Evolutionary conservation across 495 filamentous ascomycete species (phyloP).

Genomic region (Pyrenula massariospora): DNA sequence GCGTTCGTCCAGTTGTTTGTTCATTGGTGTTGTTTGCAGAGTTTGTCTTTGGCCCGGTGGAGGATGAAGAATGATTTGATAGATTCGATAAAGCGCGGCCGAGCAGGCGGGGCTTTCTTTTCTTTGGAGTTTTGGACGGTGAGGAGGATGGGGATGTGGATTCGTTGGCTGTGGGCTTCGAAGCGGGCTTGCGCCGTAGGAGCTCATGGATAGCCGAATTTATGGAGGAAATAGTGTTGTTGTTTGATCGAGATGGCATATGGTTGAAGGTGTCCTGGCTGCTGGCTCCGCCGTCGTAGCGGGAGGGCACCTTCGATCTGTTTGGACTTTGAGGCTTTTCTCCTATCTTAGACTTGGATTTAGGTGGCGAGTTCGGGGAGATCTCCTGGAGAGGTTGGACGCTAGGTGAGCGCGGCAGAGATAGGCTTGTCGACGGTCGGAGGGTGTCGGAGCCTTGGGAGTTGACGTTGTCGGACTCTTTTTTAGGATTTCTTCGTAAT

Average conservation of each 20-base stretch:
- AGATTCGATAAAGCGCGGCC: constrained; percentile 19
- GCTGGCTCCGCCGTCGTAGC: background rate
- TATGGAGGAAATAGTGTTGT: background rate
- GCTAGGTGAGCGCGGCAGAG: background rate
- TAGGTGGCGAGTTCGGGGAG: background rate
- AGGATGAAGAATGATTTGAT: constrained; percentile 18
- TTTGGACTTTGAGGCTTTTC: background rate
- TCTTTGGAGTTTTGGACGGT: constrained; percentile 10
- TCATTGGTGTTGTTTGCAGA: constrained; percentile 1
- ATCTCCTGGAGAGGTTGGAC: background rate
- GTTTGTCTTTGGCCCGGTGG: constrained; percentile 14
- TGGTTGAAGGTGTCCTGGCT: background rate
- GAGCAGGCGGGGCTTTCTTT: constrained; percentile 20
- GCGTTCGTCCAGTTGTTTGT: constrained; percentile 15
- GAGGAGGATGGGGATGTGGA: constrained; percentile 1
- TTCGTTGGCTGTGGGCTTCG: background rate
- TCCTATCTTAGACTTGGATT: background rate
- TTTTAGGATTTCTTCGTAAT: background rate
- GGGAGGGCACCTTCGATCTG: background rate
- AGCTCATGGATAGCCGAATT: background rate
- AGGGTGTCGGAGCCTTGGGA: background rate
- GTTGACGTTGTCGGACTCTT: background rate
- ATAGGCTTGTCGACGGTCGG: background rate
- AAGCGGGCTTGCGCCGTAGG: background rate
- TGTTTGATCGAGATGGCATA: constrained; percentile 18